A percentile compares a stretch with the other conserved stretches of the same genome.
phyloP scores from a whole-genome alignment of 345 rosid genomes.

The Isatis tinctoria region DNA sequence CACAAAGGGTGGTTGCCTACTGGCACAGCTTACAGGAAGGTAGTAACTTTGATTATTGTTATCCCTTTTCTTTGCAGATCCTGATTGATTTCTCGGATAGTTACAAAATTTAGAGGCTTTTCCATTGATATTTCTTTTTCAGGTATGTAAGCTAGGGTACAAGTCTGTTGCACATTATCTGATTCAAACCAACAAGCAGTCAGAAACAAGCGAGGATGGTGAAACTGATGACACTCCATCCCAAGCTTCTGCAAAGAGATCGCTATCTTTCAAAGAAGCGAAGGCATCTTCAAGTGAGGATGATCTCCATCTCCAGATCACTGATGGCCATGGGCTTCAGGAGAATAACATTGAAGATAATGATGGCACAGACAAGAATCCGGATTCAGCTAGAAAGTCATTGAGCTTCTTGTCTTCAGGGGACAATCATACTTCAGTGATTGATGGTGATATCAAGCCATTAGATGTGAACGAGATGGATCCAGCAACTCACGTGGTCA shows the following conservation, averaged over 20 bases:
- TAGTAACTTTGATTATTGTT: slow-evolving; percentile 5
- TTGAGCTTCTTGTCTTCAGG: slow-evolving; percentile 16
- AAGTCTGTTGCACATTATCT: slow-evolving; percentile 97
- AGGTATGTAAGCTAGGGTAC: slow-evolving; percentile 70
- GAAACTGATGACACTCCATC: slow-evolving; percentile 16
- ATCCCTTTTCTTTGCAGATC: neutral
- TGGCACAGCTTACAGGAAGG: slow-evolving; percentile 71
- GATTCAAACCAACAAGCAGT: slow-evolving; percentile 47
- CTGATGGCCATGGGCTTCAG: slow-evolving; percentile 11
- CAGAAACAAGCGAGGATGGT: slow-evolving; percentile 31
- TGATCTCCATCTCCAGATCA: slow-evolving; percentile 1
- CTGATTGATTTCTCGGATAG: neutral
- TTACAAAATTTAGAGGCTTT: slow-evolving; percentile 6
- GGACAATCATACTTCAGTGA: slow-evolving; percentile 10
- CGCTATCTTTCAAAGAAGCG: slow-evolving; percentile 44
- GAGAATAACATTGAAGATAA: slow-evolving; percentile 2
- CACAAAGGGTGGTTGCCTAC: slow-evolving; percentile 84
- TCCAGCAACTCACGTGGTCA: neutral
- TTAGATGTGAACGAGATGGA: too few relatives aligned
- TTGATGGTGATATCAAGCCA: neutral
- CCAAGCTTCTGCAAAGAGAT: slow-evolving; percentile 58
- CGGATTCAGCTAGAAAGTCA: slow-evolving; percentile 9
- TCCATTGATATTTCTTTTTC: slow-evolving; percentile 2
- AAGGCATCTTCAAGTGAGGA: slow-evolving; percentile 22
- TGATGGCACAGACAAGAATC: slow-evolving; percentile 4